Percentiles rank a stretch among this genome's conserved stretches.
phyloP scores from a whole-genome alignment of 768 basidiomycete species.

The Hydnum rufescens region DNA sequence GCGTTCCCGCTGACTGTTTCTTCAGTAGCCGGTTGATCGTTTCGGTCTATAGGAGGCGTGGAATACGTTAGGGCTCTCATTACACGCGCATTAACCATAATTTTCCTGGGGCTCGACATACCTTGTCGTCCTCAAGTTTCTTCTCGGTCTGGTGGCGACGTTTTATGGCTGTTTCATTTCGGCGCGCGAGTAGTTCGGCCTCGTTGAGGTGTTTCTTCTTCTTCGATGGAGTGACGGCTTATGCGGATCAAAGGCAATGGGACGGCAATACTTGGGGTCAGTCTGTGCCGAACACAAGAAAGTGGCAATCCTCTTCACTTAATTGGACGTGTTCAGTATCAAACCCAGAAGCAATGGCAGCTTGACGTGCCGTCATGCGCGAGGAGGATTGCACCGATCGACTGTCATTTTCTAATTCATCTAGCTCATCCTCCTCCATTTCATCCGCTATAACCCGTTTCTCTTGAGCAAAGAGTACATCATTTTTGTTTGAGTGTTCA shows the following conservation, averaged over 20 bases:
- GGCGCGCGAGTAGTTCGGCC: not conserved
- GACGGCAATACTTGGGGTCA: no score
- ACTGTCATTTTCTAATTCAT: not conserved
- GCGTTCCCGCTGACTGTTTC: constrained; percentile 1
- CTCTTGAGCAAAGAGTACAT: no score
- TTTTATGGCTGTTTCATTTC: not conserved
- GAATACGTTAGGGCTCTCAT: no score
- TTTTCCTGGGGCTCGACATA: no score
- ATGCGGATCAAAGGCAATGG: not conserved
- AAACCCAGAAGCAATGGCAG: not conserved
- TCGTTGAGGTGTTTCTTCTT: constrained; percentile 1
- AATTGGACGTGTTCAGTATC: not conserved
- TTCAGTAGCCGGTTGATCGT: constrained; percentile 4
- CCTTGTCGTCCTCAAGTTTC: constrained; percentile 3
- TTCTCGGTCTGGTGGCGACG: not conserved
- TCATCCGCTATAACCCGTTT: not conserved
- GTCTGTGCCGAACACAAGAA: not conserved
- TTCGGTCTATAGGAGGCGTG: not conserved
- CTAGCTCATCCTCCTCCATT: not conserved
- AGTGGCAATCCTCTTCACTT: not conserved
- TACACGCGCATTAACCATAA: not conserved
- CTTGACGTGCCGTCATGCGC: not conserved
- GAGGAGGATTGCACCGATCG: not conserved
- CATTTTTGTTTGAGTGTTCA: no score
- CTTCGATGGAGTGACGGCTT: not conserved